A percentile compares a stretch with the other conserved stretches of the same genome.
Conservation (phyloP, 148 eudicot genomes). For the Persicaria maculosa region DNA sequence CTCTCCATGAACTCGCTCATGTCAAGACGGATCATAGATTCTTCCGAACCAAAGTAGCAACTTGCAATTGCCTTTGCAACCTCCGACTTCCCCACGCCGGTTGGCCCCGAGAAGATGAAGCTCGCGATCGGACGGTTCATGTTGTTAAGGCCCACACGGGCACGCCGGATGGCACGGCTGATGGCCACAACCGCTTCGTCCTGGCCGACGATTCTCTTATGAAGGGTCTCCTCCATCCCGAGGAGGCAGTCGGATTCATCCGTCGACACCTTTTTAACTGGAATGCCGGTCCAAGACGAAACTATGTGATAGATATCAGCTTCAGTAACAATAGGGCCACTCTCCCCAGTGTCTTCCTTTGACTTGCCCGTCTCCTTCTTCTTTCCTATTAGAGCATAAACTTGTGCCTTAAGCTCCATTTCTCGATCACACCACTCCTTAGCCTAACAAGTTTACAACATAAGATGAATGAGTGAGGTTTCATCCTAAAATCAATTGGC, state of each 20-base stretch:
- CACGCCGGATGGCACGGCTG: slow-evolving; percentile 23
- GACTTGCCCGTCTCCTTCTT: slow-evolving; percentile 45
- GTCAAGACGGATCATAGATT: slow-evolving; percentile 16
- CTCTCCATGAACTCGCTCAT: slow-evolving; percentile 24
- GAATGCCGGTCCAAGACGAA: slow-evolving; percentile 22
- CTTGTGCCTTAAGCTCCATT: slow-evolving; percentile 32
- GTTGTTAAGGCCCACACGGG: slow-evolving; percentile 23
- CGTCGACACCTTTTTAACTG: slow-evolving; percentile 17
- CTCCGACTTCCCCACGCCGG: slow-evolving; percentile 19
- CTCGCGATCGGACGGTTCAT: slow-evolving; percentile 25
- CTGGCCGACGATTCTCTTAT: slow-evolving; percentile 18
- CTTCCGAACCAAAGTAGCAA: slow-evolving; percentile 17
- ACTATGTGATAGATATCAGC: slow-evolving; percentile 16
- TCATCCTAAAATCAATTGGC: no score
- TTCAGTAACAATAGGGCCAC: slow-evolving; percentile 15
- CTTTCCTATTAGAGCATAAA: slow-evolving; percentile 22
- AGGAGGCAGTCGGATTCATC: slow-evolving; percentile 22
- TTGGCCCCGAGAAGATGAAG: slow-evolving; percentile 25
- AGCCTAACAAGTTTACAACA: slow-evolving; percentile 18
- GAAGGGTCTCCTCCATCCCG: slow-evolving; percentile 16
- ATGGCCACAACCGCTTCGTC: slow-evolving; percentile 22
- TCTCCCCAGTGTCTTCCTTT: slow-evolving; percentile 25
- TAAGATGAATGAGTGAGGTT: no score
- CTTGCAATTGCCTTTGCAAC: slow-evolving; percentile 13
- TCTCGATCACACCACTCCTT: slow-evolving; percentile 33